Conservation (phyloP, 2,329 filamentous ascomycete genomes). For the Fusarium subglutinans region DNA sequence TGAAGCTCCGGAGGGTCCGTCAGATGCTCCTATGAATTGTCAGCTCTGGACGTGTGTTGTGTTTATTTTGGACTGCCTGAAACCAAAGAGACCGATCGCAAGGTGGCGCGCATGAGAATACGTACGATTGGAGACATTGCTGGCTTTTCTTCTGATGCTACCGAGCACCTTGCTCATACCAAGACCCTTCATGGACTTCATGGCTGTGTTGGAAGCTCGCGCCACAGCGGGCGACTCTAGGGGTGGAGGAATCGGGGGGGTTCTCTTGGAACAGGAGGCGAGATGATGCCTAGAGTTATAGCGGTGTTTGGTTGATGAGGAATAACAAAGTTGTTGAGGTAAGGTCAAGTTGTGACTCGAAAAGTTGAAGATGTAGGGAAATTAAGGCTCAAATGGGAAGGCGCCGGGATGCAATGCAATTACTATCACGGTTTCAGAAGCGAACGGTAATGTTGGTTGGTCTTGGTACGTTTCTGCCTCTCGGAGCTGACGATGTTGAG, state of each 20-base stretch:
- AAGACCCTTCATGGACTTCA: constrained; percentile 62
- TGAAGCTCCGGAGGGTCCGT: constrained; percentile 37
- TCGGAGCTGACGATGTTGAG: constrained; percentile 28
- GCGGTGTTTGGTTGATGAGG: not conserved
- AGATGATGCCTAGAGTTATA: not conserved
- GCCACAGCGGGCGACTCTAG: constrained; percentile 33
- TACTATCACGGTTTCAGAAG: constrained; percentile 29
- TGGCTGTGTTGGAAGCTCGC: constrained; percentile 40
- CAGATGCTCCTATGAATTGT: constrained; percentile 24
- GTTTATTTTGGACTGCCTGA: constrained; percentile 10
- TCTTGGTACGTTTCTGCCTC: constrained; percentile 7
- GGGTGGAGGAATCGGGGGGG: not conserved
- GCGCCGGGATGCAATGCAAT: constrained; percentile 24
- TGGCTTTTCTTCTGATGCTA: constrained; percentile 61
- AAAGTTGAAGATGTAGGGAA: constrained; percentile 15
- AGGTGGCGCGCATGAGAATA: constrained; percentile 5
- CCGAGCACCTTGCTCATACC: constrained; percentile 66
- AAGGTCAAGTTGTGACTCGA: not conserved
- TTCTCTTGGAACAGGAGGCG: constrained; percentile 17
- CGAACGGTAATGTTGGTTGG: constrained; percentile 30
- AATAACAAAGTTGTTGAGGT: not conserved
- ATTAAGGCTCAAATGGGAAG: constrained; percentile 26
- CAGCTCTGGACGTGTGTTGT: not conserved
- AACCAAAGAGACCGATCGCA: not conserved
- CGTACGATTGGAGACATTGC: constrained; percentile 39